Conservation (phyloP, 225 moss, liverwort and hornwort species). For the Asterella californica region DNA sequence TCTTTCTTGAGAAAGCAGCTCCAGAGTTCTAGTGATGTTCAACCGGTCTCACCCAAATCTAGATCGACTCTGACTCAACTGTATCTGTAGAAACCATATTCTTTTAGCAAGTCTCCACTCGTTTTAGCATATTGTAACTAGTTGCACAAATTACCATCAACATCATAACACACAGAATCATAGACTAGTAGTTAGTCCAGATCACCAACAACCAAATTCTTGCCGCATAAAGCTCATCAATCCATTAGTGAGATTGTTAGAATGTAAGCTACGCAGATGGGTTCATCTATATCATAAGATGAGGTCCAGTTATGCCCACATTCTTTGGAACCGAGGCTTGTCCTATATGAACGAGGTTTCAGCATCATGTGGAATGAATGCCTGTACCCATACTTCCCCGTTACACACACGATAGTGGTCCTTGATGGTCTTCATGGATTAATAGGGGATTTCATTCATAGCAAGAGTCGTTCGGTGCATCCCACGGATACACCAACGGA, state of each 20-base stretch:
- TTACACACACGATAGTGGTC: no score
- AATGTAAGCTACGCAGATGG: constrained; percentile 13
- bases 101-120: not conserved
- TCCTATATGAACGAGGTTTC: constrained; percentile 9
- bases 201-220: not conserved
- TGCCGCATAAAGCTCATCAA: not conserved
- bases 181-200: not conserved
- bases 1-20: constrained; percentile 10
- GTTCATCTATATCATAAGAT: constrained; percentile 22
- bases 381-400: no score
- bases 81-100: constrained; percentile 13
- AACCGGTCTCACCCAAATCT: not conserved
- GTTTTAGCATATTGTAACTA: constrained; percentile 13
- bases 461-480: no score
- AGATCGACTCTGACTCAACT: not conserved
- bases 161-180: constrained; percentile 4
- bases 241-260: constrained; percentile 7
- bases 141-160: constrained; percentile 7
- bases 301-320: constrained; percentile 26
- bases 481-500: no score
- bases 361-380: not conserved
- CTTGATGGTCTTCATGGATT: no score
- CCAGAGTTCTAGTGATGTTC: not conserved
- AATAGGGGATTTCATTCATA: no score
- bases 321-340: constrained; percentile 20